A percentile compares a stretch with the other conserved stretches of the same genome.
Conservation (phyloP, 371 early-diverging fungal species). For the Mortierella sp. region DNA sequence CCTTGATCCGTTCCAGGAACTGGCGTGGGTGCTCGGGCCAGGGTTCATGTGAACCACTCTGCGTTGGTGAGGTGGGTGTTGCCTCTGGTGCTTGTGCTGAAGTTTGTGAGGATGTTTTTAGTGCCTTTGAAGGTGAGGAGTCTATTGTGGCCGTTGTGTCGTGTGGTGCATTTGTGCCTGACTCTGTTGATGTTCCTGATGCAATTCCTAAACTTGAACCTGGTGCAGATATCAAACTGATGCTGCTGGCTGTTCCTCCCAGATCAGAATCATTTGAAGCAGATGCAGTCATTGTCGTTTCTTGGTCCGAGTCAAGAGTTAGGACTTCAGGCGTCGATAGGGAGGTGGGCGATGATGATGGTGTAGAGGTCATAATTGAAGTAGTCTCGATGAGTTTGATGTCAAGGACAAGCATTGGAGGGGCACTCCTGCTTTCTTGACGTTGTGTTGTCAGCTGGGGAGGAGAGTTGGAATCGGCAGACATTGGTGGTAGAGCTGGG, state of each 20-base stretch:
- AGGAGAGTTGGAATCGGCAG: background rate
- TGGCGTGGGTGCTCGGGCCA: slow-evolving; percentile 53
- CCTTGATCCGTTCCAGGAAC: slow-evolving; percentile 50
- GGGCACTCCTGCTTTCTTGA: background rate
- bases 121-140: background rate
- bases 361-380: background rate
- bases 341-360: background rate
- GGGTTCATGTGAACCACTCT: background rate
- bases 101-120: background rate
- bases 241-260: background rate
- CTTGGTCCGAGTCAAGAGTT: slow-evolving; percentile 1
- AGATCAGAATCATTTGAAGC: slow-evolving; percentile 8
- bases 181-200: slow-evolving; percentile 1
- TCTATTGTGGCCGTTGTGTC: background rate
- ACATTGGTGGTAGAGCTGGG: background rate
- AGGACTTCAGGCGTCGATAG: background rate
- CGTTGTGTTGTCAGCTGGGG: background rate
- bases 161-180: background rate
- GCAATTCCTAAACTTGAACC: slow-evolving; percentile 8
- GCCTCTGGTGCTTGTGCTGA: background rate
- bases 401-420: slow-evolving; percentile 9
- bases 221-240: background rate
- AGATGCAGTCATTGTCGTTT: slow-evolving; percentile 8
- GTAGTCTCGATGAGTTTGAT: slow-evolving; percentile 9
- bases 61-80: background rate